Base-by-base conservation (phyloP, 2,329 filamentous ascomycete species). In the Cladophialophora chaetospira region DNA sequence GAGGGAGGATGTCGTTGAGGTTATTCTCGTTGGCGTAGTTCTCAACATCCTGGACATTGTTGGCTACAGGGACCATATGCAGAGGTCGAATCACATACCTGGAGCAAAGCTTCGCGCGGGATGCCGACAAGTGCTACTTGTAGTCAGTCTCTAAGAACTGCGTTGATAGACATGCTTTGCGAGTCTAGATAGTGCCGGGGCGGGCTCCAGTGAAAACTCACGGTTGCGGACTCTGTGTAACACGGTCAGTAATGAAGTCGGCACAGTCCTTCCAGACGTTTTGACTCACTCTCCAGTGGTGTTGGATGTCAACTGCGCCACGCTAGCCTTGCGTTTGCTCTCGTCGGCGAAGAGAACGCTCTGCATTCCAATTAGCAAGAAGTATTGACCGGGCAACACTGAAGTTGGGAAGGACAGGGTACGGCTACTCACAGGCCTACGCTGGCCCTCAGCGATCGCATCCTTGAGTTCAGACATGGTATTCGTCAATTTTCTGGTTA, bases 1-100 rank as follows among this genome's bases (percentile, higher is more conserved):
- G 68, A 3, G 75, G 72, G 2, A 83, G 72, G 62, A 87, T 79
- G 52, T 87, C 81, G 2, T 74, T 71, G 23, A 91, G 76, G 21
- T 78, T 78, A 63, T 87, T 82, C 38, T 79, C 73, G 11, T 75
- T 73, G 35, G 85, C 86, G 66, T 67, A 71, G 6, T 58, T 53
- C 40, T 70, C 67, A 31, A 69, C 66, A 48, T 71, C 68, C 6
- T 45, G 49, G 3, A 70, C 57, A 17, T n/a, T n/a, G n/a, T n/a
- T n/a, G n/a, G n/a, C n/a, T n/a, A n/a, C n/a, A n/a, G n/a, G n/a
- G n/a, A n/a, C n/a, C n/a, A n/a, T n/a, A n/a, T n/a, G n/a, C n/a
- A n/a, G n/a, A n/a, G n/a, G n/a, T n/a, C n/a, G n/a, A n/a, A n/a
- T n/a, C n/a, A n/a, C n/a, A n/a, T n/a, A n/a, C n/a, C n/a, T n/a